Base-by-base conservation (phyloP, 129 eudicot genomes). In the Helianthus annuus region DNA sequence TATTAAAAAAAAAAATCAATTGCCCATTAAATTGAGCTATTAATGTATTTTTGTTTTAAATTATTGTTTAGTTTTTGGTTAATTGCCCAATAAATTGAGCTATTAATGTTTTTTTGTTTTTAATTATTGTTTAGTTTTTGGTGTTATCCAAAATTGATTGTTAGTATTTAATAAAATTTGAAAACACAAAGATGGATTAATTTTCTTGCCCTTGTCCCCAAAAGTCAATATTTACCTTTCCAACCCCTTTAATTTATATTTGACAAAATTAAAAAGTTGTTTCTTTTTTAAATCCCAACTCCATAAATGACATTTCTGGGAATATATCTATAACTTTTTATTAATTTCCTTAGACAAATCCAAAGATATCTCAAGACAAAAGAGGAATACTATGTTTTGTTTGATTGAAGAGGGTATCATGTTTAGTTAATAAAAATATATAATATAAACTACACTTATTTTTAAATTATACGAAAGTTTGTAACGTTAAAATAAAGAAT, bases 161-260 rank as follows among this genome's bases (percentile, higher is more conserved):
- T 48, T 48, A 13, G 15, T 46, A 46, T 48, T 48, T 48, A 40
- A 40, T 48, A 4, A 48, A 4, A 48, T 11, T 48, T 12, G n/a
- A 48, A 48, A 48, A 48, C 13, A 12, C 16, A 12, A 48, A 48
- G 6, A 48, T 48, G n/a, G 54, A 11, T 48, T 48, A 3, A 12
- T 48, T 48, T 48, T 13, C 56, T 22, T 51, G 2, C 56, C 40
- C 40, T 6, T 10, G 3, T 40, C 11, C 16, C 22, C 27, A 53
- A 34, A 53, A 69, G 74, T 53, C 63, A 52, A 36, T 15, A 16
- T 16, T 69, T 49, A 52, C 74, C 34, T 34, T 69, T 39, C 62
- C 63, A 36, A 53, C n/a, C 4, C 34, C 17, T 49, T 49, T 49
- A 0, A 48, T 51, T 51, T 16, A n/a, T 32, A 48, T 48, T 48